Base-by-base conservation (phyloP, 2,329 filamentous ascomycete genomes). In the Akanthomyces lecanii region DNA sequence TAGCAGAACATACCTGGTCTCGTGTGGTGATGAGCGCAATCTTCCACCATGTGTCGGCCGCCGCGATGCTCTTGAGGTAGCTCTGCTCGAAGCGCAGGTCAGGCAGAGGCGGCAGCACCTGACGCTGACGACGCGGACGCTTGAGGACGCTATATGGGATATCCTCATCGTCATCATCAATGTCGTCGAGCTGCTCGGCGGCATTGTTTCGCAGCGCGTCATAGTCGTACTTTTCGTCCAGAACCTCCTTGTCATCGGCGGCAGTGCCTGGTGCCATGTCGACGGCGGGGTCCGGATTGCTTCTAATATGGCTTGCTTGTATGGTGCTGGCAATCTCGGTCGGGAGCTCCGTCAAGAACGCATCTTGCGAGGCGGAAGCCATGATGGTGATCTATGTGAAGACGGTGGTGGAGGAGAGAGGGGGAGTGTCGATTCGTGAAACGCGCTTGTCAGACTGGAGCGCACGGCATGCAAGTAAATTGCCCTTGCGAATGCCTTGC, bases 41-140 rank as follows among this genome's bases (percentile, higher is more conserved):
- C 73, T 86, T 86, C 79, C 89, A 88, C 87, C 88, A 93, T 28
- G 86, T 87, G 67, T 95, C 85, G 42, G 92, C 92, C 62, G 86
- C 82, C 67, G 89, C 85, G 69, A 99, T 90, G 77, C 92, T 96
- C 70, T 90, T 89, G 62, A 99, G 84, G 76, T 99, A 99, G 81
- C 93, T 97, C 83, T 99, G 95, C 79, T 99, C 95, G 77, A 98
- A 98, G 50, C 95, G 86, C 68, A 99, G 80, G 78, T 99, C 95
- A 4, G 93, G 92, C 71, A 97, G 84, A 10, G 86, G 85, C 36
- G 83, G 85, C 61, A 88, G 78, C 47, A 77, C 74, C 42, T 76
- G 74, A 53, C 71, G 71, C 55, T 78, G 80, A 54, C 79, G 80
- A 58, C 78, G 78, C 62, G 80, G 75, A 53, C 86, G 81, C 50